Evolutionary conservation across 2,329 filamentous ascomycete genomes (phyloP), one percentile per base, ranked within the genome.

Genomic region (Fusarium sp.): DNA sequence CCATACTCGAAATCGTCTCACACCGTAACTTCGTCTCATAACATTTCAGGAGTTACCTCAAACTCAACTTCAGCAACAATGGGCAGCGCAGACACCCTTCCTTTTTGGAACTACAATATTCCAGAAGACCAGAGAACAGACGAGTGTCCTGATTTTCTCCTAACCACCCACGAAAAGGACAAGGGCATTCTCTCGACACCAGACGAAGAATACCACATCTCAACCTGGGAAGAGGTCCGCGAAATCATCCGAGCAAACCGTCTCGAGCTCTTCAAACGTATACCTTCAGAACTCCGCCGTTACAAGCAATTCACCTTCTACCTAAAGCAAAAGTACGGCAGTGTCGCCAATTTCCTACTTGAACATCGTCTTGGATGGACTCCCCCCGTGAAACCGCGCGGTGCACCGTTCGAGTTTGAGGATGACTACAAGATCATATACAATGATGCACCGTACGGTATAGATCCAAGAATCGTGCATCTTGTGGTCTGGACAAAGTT

Each of bases 401-500:
- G 73, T 18, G 66, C 54, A 26, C 83, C 83, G 0, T 85, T 88
- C 65, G 79, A 81, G 66, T 74, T 70, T 55, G 78, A 78, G 1
- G 81, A 82, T 11, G 91, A 96, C 74, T 81, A 90, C 73, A 93
- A 89, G 78, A 89, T 97, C 47, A 79, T 97, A 40, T 88, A 87
- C 80, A 98, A 98, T 76, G 94, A 98, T 83, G 97, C 94, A 92
- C 95, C 95, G 1, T 98, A 97, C 75, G 94, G 93, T 0, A 84
- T 97, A 54, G 93, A 96, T 72, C 76, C 83, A 46, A 84, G 86
- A 52, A 94, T 97, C 68, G 87, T 92, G 16, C 95, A 97, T 77
- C 83, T 97, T 4, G 92, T 97, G 7, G 89, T 97, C 13, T 98
- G 95, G 95, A 96, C 92, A 47, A 97, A 97, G 79, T 97, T 97